Evolutionary conservation across 75 land plant genomes (phyloP).

Genomic region (Cunninghamia lanceolata): DNA sequence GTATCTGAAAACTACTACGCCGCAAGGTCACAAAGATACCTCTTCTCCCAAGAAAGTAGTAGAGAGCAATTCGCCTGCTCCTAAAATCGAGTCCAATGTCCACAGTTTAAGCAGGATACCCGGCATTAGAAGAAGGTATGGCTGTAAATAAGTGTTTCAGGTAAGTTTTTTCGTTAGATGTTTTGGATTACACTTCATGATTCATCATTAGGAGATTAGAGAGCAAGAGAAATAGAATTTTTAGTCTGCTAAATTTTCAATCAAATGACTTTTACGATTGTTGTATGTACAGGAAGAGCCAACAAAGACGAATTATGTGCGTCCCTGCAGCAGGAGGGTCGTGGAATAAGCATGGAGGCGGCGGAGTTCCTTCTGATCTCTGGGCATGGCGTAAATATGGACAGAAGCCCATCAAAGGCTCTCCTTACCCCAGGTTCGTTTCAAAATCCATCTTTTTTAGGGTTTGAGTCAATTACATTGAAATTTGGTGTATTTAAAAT

Average conservation of each 20-base stretch:
- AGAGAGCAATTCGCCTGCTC: neutral
- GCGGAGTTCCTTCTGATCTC: conserved; percentile 55
- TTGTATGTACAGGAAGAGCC: conserved; percentile 31
- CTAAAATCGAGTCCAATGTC: neutral
- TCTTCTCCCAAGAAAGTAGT: neutral
- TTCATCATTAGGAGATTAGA: too few relatives aligned
- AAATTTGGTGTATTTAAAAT: too few relatives aligned
- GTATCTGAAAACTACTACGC: neutral
- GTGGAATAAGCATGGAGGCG: conserved; percentile 34
- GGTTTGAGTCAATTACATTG: too few relatives aligned
- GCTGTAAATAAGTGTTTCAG: too few relatives aligned
- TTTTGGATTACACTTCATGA: too few relatives aligned
- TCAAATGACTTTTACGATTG: neutral
- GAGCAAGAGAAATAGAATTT: too few relatives aligned
- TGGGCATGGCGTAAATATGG: conserved; percentile 86
- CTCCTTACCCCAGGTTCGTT: conserved; percentile 60
- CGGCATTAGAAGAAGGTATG: neutral
- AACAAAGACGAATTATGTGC: conserved; percentile 41
- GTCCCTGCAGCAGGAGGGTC: conserved; percentile 28
- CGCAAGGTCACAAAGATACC: neutral
- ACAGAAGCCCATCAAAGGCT: conserved; percentile 69
- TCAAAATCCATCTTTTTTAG: too few relatives aligned
- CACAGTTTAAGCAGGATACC: too few relatives aligned
- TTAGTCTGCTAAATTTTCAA: neutral
- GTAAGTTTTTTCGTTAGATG: too few relatives aligned